Evolutionary conservation across 179 eudicot species (phyloP).

Genomic region (Amaranthus tricolor): DNA sequence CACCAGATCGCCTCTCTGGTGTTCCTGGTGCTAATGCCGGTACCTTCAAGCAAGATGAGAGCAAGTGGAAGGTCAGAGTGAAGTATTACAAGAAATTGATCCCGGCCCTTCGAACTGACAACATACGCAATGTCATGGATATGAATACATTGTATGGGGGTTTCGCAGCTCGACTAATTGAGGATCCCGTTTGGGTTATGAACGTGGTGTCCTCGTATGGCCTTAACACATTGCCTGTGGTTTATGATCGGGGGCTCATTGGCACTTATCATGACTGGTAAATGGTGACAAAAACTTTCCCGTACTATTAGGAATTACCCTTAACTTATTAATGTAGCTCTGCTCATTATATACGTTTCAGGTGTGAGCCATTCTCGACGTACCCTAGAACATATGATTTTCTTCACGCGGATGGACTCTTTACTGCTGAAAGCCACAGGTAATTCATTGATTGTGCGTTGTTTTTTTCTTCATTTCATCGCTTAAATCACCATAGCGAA

Average conservation of each 20-base stretch:
- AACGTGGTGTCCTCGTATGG: conserved; percentile 85
- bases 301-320: not conserved
- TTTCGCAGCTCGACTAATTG: conserved; percentile 61
- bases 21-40: conserved; percentile 53
- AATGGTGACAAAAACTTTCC: not conserved
- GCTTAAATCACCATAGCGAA: not conserved
- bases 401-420: conserved; percentile 70
- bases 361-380: conserved; percentile 95
- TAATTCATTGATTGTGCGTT: conserved; percentile 15
- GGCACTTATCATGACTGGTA: conserved; percentile 94
- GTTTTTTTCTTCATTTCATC: not conserved
- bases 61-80: conserved; percentile 64
- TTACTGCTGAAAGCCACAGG: conserved; percentile 89
- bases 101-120: conserved; percentile 58
- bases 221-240: conserved; percentile 59
- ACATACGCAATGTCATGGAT: conserved; percentile 85
- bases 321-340: not conserved
- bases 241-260: conserved; percentile 86
- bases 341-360: conserved; percentile 9
- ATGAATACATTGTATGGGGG: conserved; percentile 86
- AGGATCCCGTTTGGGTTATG: conserved; percentile 90
- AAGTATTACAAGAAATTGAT: conserved; percentile 75
- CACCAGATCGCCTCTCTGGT: conserved; percentile 60
- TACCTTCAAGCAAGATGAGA: conserved; percentile 58
- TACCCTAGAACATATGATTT: conserved; percentile 91